Conservation (phyloP, 169 alveolate genomes). For the Babesia bovis region DNA sequence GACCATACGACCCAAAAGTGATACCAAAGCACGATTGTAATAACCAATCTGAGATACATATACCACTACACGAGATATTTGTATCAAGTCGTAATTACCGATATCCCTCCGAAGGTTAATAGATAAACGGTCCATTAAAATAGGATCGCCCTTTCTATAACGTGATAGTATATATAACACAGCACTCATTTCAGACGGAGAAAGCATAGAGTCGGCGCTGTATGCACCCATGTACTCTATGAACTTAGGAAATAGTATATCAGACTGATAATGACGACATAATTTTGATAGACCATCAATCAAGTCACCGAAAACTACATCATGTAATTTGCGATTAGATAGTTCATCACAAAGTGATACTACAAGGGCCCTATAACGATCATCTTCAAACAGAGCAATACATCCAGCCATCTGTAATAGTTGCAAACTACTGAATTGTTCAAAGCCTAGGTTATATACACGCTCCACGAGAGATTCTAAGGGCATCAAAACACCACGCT, state of each 20-base stretch:
- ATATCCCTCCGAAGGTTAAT: conserved; percentile 19
- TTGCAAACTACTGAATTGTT: conserved; percentile 4
- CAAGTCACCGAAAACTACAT: neutral
- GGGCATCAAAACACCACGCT: neutral
- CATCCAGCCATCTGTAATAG: conserved; percentile 19
- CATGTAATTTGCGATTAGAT: neutral
- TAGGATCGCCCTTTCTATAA: neutral
- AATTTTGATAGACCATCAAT: conserved; percentile 11
- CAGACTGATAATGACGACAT: neutral
- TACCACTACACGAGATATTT: conserved; percentile 23
- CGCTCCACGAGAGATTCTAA: neutral
- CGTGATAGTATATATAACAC: conserved; percentile 17
- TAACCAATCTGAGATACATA: conserved; percentile 47
- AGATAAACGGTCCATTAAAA: conserved; percentile 40
- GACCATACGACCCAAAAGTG: conserved; percentile 17
- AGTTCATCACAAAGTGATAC: conserved; percentile 7
- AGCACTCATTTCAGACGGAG: conserved; percentile 7
- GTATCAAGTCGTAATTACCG: conserved; percentile 28
- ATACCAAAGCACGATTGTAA: conserved; percentile 21
- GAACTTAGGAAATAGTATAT: neutral
- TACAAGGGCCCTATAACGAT: neutral
- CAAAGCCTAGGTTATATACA: neutral
- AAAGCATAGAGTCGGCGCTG: neutral
- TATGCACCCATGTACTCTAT: conserved; percentile 4
- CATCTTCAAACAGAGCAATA: neutral